Percentiles rank a stretch among this genome's conserved stretches.
phyloP scores from a whole-genome alignment of 441 rosid species.

The Syzygium syzygioides region DNA sequence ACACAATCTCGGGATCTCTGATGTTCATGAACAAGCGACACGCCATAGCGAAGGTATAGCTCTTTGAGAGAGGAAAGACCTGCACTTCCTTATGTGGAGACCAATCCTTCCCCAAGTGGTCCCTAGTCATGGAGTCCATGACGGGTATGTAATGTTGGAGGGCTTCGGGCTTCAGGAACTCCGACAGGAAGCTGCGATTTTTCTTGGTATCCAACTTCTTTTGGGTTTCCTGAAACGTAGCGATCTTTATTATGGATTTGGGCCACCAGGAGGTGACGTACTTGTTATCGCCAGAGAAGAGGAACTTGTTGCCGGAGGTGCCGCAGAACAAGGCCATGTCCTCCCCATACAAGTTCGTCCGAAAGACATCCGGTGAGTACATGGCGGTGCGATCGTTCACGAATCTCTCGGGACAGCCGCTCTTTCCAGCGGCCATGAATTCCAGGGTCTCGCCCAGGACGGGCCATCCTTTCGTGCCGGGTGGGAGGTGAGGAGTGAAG shows the following conservation, averaged over 20 bases:
- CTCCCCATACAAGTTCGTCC: neutral
- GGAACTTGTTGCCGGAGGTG: neutral
- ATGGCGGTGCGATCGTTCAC: neutral
- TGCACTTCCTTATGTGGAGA: neutral
- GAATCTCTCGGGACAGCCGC: neutral
- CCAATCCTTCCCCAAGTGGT: neutral
- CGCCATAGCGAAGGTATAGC: neutral
- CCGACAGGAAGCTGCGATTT: neutral
- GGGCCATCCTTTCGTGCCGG: neutral
- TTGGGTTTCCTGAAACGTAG: fast-evolving
- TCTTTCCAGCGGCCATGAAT: neutral
- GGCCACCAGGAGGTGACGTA: neutral
- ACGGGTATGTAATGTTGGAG: neutral
- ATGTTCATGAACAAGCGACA: neutral
- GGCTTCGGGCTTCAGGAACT: neutral
- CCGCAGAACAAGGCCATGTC: neutral
- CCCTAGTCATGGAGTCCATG: neutral
- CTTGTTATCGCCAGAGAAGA: neutral
- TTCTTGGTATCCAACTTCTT: neutral
- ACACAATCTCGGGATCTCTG: neutral
- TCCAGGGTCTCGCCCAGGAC: neutral
- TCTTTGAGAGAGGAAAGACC: neutral
- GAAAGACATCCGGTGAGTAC: neutral
- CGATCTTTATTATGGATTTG: neutral
- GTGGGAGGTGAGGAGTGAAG: neutral